Evolutionary conservation across 352 stramenopile species (phyloP), one percentile per base, ranked within the genome.

Genomic region (Globisporangium polare): DNA sequence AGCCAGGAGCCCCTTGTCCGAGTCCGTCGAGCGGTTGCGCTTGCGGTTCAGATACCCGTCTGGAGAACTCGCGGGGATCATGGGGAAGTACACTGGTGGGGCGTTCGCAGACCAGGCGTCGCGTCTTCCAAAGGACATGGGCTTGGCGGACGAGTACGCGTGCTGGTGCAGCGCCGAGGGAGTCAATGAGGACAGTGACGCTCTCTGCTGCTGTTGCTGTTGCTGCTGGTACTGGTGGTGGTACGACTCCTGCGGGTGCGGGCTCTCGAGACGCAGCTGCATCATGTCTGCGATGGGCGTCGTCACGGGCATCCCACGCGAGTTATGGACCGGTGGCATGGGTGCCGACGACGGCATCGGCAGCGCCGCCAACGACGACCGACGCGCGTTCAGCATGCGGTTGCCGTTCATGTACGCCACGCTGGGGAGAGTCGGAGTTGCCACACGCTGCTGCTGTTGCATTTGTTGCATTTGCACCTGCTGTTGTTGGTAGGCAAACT

Each of bases 271-370:
- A 22, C 75, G 74, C 31, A 91, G 69, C 57, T 88, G 75, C 79
- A 89, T 91, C 79, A 91, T 89, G 43, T 80, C 79, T 15, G 77
- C 76, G 49, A 91, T 87, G 5, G 81, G 81, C 8, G 81, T 91
- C 26, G 83, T 77, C 43, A 84, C 71, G 2, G 73, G 65, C 20
- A 74, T 67, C 1, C 47, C 43, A 26, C 42, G 37, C 26, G 61
- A 31, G 46, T 43, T 41, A 3, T 55, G 47, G 43, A 46, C 31
- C 9, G 37, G 53, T n/a, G 26, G 49, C 37, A 75, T 54, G 20
- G 62, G 45, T 18, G 70, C 67, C 9, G 74, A 69, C 24, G 72
- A 62, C 10, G 77, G 77, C 73, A 84, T 79, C 0, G 75, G 75
- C 20, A 86, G 73, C 27, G 77, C 75, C 7, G 77, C 77, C 8